These are phyloP conservation scores for Capsicum baccatum DNA, from an alignment of 257 asterid species.

Conservation along the genomic window DNA sequence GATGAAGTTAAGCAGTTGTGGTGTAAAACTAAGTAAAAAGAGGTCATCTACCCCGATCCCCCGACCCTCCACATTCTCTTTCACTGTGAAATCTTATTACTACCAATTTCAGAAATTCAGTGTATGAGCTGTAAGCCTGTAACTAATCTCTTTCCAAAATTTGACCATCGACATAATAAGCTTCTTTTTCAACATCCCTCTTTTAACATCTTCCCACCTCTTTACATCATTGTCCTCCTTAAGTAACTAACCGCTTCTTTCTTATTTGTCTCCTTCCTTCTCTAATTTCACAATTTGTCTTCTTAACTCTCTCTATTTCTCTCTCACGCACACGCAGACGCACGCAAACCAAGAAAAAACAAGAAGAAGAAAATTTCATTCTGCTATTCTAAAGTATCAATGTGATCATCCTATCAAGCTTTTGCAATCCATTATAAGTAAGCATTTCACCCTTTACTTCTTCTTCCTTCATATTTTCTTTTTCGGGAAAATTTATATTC, in stretches of 20 bases:
- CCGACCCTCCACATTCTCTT: background rate
- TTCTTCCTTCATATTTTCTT: background rate
- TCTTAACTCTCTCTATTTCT: background rate
- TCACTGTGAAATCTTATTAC: background rate
- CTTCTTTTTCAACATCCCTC: background rate
- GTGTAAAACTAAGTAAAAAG: background rate
- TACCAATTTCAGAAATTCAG: background rate
- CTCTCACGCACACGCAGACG: background rate
- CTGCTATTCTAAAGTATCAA: background rate
- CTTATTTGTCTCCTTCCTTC: background rate
- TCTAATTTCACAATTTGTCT: no score
- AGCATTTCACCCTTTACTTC: background rate
- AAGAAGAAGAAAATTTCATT: background rate
- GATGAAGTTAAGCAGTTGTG: background rate
- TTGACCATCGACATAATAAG: background rate
- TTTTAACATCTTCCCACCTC: background rate
- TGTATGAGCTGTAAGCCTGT: slow-evolving; percentile 12
- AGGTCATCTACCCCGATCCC: background rate
- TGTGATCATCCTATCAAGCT: background rate
- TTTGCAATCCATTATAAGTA: background rate
- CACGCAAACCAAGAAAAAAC: background rate
- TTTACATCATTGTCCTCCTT: background rate
- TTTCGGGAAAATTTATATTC: no score
- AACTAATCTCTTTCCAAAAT: background rate
- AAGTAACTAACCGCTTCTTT: background rate